Percentiles rank a stretch among this genome's conserved stretches.
Conservation (phyloP, 352 stramenopile genomes). For the Heterotrichella gracilis region DNA sequence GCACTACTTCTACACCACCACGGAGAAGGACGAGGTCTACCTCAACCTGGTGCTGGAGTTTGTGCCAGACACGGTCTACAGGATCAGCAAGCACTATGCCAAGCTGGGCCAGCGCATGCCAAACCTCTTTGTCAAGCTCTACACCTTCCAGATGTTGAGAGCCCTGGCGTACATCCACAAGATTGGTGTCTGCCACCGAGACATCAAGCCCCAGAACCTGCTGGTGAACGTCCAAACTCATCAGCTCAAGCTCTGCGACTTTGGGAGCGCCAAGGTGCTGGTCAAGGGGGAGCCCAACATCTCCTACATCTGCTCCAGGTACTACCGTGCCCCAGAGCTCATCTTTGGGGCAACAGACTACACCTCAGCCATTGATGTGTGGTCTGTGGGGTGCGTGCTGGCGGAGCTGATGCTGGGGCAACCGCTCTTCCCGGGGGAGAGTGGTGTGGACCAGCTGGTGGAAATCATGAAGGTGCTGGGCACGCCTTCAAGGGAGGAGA, state of each 20-base stretch:
- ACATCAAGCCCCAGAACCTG: constrained; percentile 98
- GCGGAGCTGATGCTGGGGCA: constrained; percentile 81
- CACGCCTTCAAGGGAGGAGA: constrained; percentile 84
- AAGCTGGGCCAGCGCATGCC: constrained; percentile 82
- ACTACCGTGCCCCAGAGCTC: constrained; percentile 91
- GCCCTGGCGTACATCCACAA: constrained; percentile 84
- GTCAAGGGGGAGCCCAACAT: constrained; percentile 91
- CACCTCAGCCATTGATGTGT: constrained; percentile 89
- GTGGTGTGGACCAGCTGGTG: constrained; percentile 87
- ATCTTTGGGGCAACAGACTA: constrained; percentile 99
- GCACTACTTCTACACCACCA: constrained; percentile 81
- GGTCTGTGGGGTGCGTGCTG: constrained; percentile 76
- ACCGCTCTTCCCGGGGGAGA: constrained; percentile 89
- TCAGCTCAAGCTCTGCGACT: constrained; percentile 95
- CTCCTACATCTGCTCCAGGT: constrained; percentile 93
- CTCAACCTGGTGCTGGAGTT: constrained; percentile 96
- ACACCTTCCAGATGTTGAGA: constrained; percentile 93
- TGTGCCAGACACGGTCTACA: constrained; percentile 93
- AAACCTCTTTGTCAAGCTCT: constrained; percentile 86
- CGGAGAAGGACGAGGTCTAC: constrained; percentile 54
- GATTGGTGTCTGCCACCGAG: constrained; percentile 80
- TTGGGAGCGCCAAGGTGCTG: constrained; percentile 64
- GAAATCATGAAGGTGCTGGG: constrained; percentile 97
- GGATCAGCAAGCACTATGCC: constrained; percentile 62
- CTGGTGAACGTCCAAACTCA: constrained; percentile 76